Base-by-base conservation (phyloP, 2,329 filamentous ascomycete genomes). In the Juglanconis juglandina region DNA sequence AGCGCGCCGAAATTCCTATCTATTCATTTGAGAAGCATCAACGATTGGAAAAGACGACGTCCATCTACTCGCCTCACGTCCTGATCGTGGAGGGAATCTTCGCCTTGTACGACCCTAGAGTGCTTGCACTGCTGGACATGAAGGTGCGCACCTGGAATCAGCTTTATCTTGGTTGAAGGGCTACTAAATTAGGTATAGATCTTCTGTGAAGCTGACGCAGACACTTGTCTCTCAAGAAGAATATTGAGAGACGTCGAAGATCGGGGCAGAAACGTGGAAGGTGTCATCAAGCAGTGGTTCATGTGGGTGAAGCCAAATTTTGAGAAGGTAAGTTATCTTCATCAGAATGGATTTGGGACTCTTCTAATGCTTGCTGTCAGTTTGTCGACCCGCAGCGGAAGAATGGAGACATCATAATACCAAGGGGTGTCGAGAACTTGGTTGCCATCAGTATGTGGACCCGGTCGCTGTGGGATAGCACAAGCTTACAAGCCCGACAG, bases 261-360 rank as follows among this genome's bases (percentile, higher is more conserved):
- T 68, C 87, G 95, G 69, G 94, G 91, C 3, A 85, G 95, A 70
- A 94, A 96, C 69, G 90, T 98, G 59, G 90, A 97, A 71, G 95
- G 95, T 46, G 94, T 93, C 69, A 93, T 99, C 73, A 98, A 98
- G 75, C 95, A 99, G 73, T 99, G 95, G 95, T 97, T 98, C 72
- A 79, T 79, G 10, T 99, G 90, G 71, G 95, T 99, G 48, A 99
- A 99, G 75, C 95, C 95, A 3, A 98, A 98, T 70, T 98, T 96
- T 69, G 90, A 94, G 73, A 91, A 89, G 75, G 83, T 82, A 70
- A 58, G 68, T 56, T 3, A 37, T 6, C 2, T 35, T 1, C 14
- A 11, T 42, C 10, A 5, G 52, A 5, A 9, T 24, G 8, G 1
- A 11, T 4, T 5, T 6, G 9, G 30, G 24, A 24, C 3, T 11